phyloP scores from a whole-genome alignment of 2,329 filamentous ascomycete genomes.

The Macrophomina phaseolina region DNA sequence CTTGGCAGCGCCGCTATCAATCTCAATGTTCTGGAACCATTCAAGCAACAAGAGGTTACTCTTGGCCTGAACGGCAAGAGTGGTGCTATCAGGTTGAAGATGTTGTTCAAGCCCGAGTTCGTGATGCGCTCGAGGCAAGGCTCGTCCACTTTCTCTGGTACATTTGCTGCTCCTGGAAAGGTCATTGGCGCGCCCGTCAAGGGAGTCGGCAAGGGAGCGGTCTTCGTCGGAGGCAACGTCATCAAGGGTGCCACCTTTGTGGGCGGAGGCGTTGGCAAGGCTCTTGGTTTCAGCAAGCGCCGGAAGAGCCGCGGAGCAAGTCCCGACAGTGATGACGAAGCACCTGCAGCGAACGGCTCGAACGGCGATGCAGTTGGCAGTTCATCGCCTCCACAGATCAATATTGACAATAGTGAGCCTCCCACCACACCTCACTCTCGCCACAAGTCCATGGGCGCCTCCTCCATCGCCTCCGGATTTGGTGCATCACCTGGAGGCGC shows the following conservation, averaged over 20 bases:
- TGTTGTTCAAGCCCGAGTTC: slow-evolving; percentile 93
- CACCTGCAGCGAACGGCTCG: slow-evolving; percentile 35
- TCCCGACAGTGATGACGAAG: slow-evolving; percentile 49
- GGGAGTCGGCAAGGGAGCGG: slow-evolving; percentile 78
- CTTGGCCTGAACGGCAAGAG: slow-evolving; percentile 87
- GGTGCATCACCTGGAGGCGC: slow-evolving; percentile 54
- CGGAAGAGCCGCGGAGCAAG: slow-evolving; percentile 65
- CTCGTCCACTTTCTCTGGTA: slow-evolving; percentile 90
- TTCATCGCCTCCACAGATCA: slow-evolving; percentile 37
- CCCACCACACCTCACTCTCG: slow-evolving; percentile 38
- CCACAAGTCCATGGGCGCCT: slow-evolving; percentile 43
- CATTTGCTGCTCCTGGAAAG: slow-evolving; percentile 84
- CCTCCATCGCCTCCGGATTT: slow-evolving; percentile 47
- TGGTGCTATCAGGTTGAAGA: slow-evolving; percentile 77
- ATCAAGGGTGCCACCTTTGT: slow-evolving; percentile 91
- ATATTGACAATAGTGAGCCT: slow-evolving; percentile 35
- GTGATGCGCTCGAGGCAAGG: slow-evolving; percentile 86
- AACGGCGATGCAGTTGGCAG: slow-evolving; percentile 38
- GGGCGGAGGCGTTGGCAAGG: slow-evolving; percentile 74
- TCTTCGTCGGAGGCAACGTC: slow-evolving; percentile 75
- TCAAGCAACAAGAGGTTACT: slow-evolving; percentile 76
- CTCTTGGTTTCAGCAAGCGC: slow-evolving; percentile 42
- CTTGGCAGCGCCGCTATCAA: slow-evolving; percentile 80
- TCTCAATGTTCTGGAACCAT: slow-evolving; percentile 81
- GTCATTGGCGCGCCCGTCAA: slow-evolving; percentile 97